These are phyloP conservation scores for Calvatia gigantea DNA, from an alignment of 768 basidiomycete genomes.

Conservation along the genomic window DNA sequence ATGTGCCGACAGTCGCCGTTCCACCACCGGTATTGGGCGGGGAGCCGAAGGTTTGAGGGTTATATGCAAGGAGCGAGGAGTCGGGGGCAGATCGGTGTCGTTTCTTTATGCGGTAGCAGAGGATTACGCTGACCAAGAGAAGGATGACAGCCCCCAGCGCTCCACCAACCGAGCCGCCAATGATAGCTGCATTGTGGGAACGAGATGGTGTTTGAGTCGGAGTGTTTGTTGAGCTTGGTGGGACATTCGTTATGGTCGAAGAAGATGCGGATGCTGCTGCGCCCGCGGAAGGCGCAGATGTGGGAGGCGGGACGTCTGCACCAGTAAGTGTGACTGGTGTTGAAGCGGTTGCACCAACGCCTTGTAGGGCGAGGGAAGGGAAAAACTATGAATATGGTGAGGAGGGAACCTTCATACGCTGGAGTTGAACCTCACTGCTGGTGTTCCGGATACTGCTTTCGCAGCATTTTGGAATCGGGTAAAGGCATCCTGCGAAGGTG, in stretches of 20 bases:
- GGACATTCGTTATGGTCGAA: background rate
- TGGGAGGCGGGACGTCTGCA: slow-evolving; percentile 11
- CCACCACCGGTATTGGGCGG: background rate
- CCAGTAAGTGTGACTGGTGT: background rate
- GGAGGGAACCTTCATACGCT: background rate
- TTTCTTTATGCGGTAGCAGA: slow-evolving; percentile 13
- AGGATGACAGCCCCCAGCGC: slow-evolving; percentile 13
- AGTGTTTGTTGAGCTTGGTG: slow-evolving; percentile 2
- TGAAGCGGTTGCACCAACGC: slow-evolving; percentile 33
- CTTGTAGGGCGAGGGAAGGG: slow-evolving; percentile 23
- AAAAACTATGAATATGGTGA: slow-evolving; percentile 18
- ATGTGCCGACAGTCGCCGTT: background rate
- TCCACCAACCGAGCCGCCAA: slow-evolving; percentile 20
- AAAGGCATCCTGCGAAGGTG: slow-evolving; percentile 23
- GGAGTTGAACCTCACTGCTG: slow-evolving; percentile 20
- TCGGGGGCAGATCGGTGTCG: background rate
- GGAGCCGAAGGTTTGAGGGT: background rate
- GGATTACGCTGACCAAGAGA: slow-evolving; percentile 1
- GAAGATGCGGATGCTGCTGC: slow-evolving; percentile 8
- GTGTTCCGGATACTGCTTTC: slow-evolving; percentile 22
- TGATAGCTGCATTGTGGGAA: slow-evolving; percentile 13
- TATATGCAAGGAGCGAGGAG: slow-evolving; percentile 18
- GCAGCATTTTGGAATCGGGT: slow-evolving; percentile 25
- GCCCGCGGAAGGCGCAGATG: slow-evolving; percentile 6
- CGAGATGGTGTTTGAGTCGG: slow-evolving; percentile 11